These are phyloP conservation scores for Heliocybe sulcata DNA, from an alignment of 1,284 basidiomycete species.

Conservation along the genomic window DNA sequence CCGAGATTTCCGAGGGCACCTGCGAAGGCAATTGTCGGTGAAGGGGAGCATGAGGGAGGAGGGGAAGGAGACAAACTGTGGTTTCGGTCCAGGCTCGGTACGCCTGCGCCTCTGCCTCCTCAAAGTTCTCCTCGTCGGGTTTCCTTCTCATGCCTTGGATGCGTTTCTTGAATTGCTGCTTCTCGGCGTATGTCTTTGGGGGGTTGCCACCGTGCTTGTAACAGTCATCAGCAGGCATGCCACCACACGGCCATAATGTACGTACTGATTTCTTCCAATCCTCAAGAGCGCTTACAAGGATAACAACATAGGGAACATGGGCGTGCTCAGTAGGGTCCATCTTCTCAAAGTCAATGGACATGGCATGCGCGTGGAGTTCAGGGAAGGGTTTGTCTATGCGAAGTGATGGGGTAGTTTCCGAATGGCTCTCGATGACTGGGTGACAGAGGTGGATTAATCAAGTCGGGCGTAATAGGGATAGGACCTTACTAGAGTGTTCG, in stretches of 20 bases:
- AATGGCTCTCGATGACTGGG: conserved; percentile 89
- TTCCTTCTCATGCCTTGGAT: conserved; percentile 60
- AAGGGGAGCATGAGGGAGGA: neutral
- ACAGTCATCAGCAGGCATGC: neutral
- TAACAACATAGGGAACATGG: conserved; percentile 83
- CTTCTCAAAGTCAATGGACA: conserved; percentile 61
- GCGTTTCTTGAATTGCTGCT: conserved; percentile 69
- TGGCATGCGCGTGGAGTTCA: conserved; percentile 64
- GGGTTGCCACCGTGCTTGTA: conserved; percentile 55
- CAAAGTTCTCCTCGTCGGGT: conserved; percentile 92
- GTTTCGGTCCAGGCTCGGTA: conserved; percentile 70
- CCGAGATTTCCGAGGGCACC: conserved; percentile 61
- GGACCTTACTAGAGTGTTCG: conserved; percentile 70
- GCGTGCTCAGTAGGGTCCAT: conserved; percentile 84
- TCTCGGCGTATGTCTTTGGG: conserved; percentile 64
- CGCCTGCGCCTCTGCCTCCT: conserved; percentile 82
- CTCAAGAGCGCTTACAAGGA: conserved; percentile 78
- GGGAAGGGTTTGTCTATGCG: conserved; percentile 89
- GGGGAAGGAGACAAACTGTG: conserved; percentile 25
- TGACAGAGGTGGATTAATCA: neutral
- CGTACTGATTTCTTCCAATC: conserved; percentile 72
- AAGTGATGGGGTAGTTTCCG: conserved; percentile 77
- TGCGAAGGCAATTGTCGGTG: conserved; percentile 12
- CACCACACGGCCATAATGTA: conserved; percentile 2
- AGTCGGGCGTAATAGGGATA: neutral